Percentiles rank a stretch among this genome's conserved stretches.
phyloP scores from a whole-genome alignment of 2,329 filamentous ascomycete genomes.

The Calycina herbarum region DNA sequence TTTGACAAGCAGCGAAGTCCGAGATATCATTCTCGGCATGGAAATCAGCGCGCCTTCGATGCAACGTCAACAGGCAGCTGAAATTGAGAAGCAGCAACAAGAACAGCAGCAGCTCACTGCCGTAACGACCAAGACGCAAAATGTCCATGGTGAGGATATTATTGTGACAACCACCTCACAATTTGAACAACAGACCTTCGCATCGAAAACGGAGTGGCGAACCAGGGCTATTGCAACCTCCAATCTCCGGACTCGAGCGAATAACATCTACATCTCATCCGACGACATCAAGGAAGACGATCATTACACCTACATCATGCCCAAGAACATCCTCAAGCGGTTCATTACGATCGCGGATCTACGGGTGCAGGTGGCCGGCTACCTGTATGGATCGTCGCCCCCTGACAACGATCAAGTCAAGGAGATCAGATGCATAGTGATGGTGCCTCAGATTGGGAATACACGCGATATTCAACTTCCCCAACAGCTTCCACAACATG shows the following conservation, averaged over 20 bases:
- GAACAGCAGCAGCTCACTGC: slow-evolving; percentile 96
- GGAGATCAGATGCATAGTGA: slow-evolving; percentile 93
- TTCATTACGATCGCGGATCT: slow-evolving; percentile 98
- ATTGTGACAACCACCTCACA: slow-evolving; percentile 97
- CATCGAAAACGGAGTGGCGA: slow-evolving; percentile 98
- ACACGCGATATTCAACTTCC: slow-evolving; percentile 90
- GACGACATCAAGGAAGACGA: slow-evolving; percentile 90
- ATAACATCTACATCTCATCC: slow-evolving; percentile 98
- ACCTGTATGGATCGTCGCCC: slow-evolving; percentile 89
- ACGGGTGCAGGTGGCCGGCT: slow-evolving; percentile 93
- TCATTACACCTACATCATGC: slow-evolving; percentile 93
- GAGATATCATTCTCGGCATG: slow-evolving; percentile 99
- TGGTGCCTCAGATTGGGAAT: slow-evolving; percentile 95
- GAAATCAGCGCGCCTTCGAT: slow-evolving; percentile 97
- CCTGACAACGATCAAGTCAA: slow-evolving; percentile 96
- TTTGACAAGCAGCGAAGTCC: slow-evolving; percentile 92
- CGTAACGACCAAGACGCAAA: slow-evolving; percentile 97
- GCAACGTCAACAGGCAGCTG: slow-evolving; percentile 96
- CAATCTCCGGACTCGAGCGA: slow-evolving; percentile 87
- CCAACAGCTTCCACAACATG: slow-evolving; percentile 86
- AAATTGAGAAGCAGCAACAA: slow-evolving; percentile 98
- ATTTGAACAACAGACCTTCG: slow-evolving; percentile 96
- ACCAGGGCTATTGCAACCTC: slow-evolving; percentile 95
- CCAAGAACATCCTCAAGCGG: slow-evolving; percentile 96
- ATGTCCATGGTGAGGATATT: slow-evolving; percentile 94